Evolutionary conservation across 495 filamentous ascomycete species (phyloP).

Genomic region (Podospora pseudoanserina): DNA sequence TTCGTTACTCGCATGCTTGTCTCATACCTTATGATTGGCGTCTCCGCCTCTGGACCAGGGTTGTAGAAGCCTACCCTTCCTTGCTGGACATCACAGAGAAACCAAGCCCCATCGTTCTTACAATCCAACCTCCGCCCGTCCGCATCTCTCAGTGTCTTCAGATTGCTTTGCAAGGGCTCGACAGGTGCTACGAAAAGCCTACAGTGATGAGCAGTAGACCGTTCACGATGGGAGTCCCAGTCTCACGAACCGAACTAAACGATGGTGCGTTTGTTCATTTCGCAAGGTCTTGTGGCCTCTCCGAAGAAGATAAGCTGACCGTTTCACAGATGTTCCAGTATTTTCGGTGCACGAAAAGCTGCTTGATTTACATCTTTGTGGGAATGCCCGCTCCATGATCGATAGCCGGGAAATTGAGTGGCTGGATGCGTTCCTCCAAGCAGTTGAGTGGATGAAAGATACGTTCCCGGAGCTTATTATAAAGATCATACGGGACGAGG

Average conservation of each 20-base stretch:
- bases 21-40: slow-evolving; percentile 24
- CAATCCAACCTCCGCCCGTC: background rate
- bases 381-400: background rate
- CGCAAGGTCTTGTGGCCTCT: no score
- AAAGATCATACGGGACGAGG: background rate
- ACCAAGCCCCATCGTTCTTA: background rate
- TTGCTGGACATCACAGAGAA: background rate
- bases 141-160: no score
- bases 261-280: background rate
- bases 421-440: slow-evolving; percentile 14
- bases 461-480: slow-evolving; percentile 11
- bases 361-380: background rate
- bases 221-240: no score
- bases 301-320: background rate
- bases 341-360: slow-evolving; percentile 3
- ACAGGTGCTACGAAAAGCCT: no score
- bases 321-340: background rate
- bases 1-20: slow-evolving; percentile 15
- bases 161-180: no score
- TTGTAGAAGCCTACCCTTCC: slow-evolving; percentile 4
- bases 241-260: background rate
- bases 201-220: no score
- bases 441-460: slow-evolving; percentile 19
- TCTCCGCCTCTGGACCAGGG: slow-evolving; percentile 14
- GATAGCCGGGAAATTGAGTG: slow-evolving; percentile 16